Base-by-base conservation (phyloP, 108 stramenopile species). In the Aurantiochytrium sp. region DNA sequence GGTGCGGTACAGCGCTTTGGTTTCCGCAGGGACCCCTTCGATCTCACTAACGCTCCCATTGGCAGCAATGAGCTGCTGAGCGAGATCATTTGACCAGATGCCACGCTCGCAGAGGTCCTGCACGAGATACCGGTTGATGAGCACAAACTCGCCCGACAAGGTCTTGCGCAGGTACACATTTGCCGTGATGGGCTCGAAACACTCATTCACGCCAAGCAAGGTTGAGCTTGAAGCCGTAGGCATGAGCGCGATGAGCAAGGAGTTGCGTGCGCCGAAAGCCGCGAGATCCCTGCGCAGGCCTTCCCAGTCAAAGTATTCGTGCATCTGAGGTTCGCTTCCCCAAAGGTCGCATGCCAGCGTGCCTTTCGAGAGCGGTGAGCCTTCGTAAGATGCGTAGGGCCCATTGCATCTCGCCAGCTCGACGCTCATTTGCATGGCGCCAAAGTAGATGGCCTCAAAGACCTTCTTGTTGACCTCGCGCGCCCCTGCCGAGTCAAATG, bases 141-240 rank as follows among this genome's bases (percentile, higher is more conserved):
- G 88, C 14, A 90, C 97, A 93, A 98, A 99, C 91, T 99, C 98
- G 21, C 98, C 98, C 18, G 98, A 97, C 87, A 97, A 96, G 58
- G 98, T 98, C 51, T 97, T 94, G 29, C 98, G 93, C 72, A 96
- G 92, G 92, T 99, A 99, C 89, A 99, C 92, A 88, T 99, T 99
- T 21, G 96, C 96, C 44, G 97, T 97, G 93, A 97, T 98, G 12
- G 98, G 98, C 92, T 99, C 98, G 87, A 97, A 96, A 87, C 97
- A 97, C 90, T 99, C 98, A 91, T 99, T 99, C 69, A 97, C 97
- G 25, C 98, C 98, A 64, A 98, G 91, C 60, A 99, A 97, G 92
- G 98, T 98, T 64, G 93, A 93, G 0, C 93, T 94, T 28, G 93
- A 93, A 25, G 93, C 93, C 28, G 93, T 94, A 43, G 93, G 93